phyloP scores from a whole-genome alignment of 768 basidiomycete species.

The Phylloporus rhodoxanthus region DNA sequence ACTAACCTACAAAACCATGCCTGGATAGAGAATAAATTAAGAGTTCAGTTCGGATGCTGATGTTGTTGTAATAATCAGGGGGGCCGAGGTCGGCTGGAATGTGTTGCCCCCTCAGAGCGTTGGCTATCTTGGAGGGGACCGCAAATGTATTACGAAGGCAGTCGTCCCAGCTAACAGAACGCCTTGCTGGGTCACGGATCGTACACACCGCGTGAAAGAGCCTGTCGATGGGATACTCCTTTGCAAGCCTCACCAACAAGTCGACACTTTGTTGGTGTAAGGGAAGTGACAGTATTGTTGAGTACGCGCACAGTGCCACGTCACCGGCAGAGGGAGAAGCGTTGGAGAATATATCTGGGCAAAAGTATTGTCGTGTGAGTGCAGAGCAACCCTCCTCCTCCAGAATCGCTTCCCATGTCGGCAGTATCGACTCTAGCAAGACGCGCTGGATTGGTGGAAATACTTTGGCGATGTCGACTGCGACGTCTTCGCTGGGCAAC shows the following conservation, averaged over 20 bases:
- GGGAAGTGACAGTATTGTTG: slow-evolving; percentile 50
- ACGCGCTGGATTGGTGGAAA: slow-evolving; percentile 58
- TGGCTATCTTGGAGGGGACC: slow-evolving; percentile 75
- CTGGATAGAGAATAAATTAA: slow-evolving; percentile 44
- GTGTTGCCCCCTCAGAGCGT: slow-evolving; percentile 46
- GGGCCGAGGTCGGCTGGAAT: slow-evolving; percentile 50
- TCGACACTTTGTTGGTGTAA: slow-evolving; percentile 45
- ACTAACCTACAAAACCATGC: slow-evolving; percentile 38
- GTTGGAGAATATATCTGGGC: slow-evolving; percentile 56
- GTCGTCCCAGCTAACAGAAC: slow-evolving; percentile 64
- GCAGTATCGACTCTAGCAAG: slow-evolving; percentile 58
- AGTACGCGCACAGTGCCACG: slow-evolving; percentile 56
- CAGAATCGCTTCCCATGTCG: slow-evolving; percentile 60
- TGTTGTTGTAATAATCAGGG: slow-evolving; percentile 47
- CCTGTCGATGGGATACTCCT: slow-evolving; percentile 63
- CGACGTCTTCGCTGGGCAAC: slow-evolving; percentile 23
- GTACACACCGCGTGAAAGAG: slow-evolving; percentile 51
- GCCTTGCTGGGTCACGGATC: slow-evolving; percentile 18
- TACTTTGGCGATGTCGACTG: slow-evolving; percentile 25
- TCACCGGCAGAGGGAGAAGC: slow-evolving; percentile 45
- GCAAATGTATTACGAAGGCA: slow-evolving; percentile 57
- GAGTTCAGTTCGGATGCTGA: slow-evolving; percentile 49
- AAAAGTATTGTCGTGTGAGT: slow-evolving; percentile 66
- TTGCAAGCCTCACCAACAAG: slow-evolving; percentile 49
- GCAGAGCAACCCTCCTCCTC: slow-evolving; percentile 40